phyloP scores from a whole-genome alignment of 345 rosid genomes.

The Eucalyptus globulus region DNA sequence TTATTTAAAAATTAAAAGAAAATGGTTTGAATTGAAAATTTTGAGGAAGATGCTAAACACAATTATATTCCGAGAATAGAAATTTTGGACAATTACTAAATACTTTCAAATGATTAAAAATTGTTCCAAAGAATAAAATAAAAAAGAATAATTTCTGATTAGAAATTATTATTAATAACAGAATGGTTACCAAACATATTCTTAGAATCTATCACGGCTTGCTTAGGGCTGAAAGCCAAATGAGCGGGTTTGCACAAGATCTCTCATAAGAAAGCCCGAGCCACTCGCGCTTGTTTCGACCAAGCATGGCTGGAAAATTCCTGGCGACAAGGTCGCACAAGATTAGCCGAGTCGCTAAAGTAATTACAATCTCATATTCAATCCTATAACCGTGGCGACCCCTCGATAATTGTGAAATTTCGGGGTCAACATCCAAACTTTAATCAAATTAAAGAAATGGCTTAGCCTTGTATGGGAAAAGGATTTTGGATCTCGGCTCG shows the following conservation, averaged over 20 bases:
- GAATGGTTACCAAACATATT: rapidly evolving
- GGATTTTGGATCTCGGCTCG: not conserved
- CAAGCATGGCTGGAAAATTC: not conserved
- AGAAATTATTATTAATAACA: rapidly evolving
- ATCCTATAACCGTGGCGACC: not conserved
- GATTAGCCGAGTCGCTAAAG: not conserved
- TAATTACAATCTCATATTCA: not conserved
- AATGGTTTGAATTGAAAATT: too few species aligned
- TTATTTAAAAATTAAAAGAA: too few species aligned
- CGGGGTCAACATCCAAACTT: too few species aligned
- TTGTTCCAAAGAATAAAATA: rapidly evolving
- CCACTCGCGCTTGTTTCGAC: not conserved
- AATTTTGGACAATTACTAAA: rapidly evolving
- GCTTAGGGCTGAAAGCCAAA: not conserved
- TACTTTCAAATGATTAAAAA: too few species aligned
- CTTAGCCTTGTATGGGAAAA: not conserved
- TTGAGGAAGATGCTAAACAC: rapidly evolving
- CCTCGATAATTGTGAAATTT: not conserved
- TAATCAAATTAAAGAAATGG: not conserved
- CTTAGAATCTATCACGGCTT: not conserved
- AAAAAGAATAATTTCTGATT: rapidly evolving
- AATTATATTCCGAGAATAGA: rapidly evolving
- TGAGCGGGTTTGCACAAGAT: not conserved
- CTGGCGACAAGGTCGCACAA: not conserved
- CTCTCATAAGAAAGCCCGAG: not conserved